Evolutionary conservation across 345 rosid species (phyloP).

Genomic region (Eucalyptus marginata): DNA sequence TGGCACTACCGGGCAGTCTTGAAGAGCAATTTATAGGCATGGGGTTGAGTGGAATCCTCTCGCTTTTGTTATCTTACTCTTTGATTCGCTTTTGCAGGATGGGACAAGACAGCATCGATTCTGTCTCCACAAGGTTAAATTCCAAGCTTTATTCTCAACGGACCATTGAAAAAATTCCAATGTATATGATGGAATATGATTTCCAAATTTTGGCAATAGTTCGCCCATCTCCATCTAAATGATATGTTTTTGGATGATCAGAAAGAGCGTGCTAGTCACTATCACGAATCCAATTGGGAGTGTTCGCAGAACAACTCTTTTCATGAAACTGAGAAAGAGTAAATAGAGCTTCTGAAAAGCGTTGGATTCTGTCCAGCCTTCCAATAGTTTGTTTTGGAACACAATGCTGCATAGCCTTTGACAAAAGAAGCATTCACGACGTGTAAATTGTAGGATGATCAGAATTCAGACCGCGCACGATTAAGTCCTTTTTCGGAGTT

Average conservation of each 20-base stretch:
- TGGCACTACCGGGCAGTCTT: not conserved
- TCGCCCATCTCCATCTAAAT: not conserved
- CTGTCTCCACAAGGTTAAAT: not conserved
- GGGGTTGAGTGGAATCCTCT: not conserved
- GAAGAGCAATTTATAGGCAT: not conserved
- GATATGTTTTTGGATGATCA: not conserved
- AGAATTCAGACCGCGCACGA: not conserved
- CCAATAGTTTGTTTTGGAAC: not conserved
- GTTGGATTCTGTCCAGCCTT: not conserved
- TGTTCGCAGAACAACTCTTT: not conserved
- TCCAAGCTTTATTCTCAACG: not conserved
- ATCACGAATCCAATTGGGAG: not conserved
- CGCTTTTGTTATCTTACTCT: not conserved
- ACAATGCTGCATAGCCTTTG: not conserved
- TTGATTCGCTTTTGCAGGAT: not conserved
- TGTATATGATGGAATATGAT: not conserved
- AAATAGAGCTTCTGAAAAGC: not conserved
- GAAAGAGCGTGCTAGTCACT: not conserved
- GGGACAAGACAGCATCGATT: not conserved
- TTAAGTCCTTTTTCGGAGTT: not conserved
- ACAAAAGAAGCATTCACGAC: not conserved
- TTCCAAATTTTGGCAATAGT: not conserved
- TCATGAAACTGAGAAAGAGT: not conserved
- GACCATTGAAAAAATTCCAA: not conserved
- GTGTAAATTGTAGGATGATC: not conserved